Percentiles rank a stretch among this genome's conserved stretches.
Conservation (phyloP, 768 basidiomycete genomes). For the Hysterangium stoloniferum region DNA sequence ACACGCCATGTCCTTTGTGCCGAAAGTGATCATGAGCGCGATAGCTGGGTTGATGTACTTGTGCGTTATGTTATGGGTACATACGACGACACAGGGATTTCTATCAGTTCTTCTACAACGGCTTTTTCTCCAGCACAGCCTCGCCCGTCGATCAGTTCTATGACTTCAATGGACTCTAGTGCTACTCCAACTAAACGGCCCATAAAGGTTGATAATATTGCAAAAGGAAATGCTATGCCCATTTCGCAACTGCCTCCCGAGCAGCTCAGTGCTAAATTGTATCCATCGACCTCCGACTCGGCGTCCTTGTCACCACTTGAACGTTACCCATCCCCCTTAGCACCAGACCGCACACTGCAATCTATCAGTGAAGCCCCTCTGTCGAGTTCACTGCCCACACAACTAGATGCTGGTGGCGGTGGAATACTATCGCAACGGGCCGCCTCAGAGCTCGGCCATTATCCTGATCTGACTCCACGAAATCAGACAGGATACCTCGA, state of each 20-base stretch:
- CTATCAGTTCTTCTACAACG: background rate
- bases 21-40: slow-evolving; percentile 88
- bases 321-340: slow-evolving; percentile 14
- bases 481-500: slow-evolving; percentile 27
- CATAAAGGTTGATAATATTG: slow-evolving; percentile 50
- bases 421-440: slow-evolving; percentile 42
- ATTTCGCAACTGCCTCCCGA: slow-evolving; percentile 51
- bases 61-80: slow-evolving; percentile 78
- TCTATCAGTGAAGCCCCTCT: slow-evolving; percentile 53
- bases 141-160: slow-evolving; percentile 51
- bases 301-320: slow-evolving; percentile 47
- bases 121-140: slow-evolving; percentile 31
- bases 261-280: slow-evolving; percentile 48
- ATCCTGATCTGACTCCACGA: slow-evolving; percentile 50
- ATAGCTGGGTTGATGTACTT: slow-evolving; percentile 91
- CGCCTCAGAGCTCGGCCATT: slow-evolving; percentile 79
- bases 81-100: slow-evolving; percentile 49
- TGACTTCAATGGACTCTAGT: slow-evolving; percentile 36
- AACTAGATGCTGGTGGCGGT: slow-evolving; percentile 29
- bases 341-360: slow-evolving; percentile 38
- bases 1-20: slow-evolving; percentile 92
- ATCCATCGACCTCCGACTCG: slow-evolving; percentile 36
- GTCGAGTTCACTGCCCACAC: slow-evolving; percentile 50
- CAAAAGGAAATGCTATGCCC: slow-evolving; percentile 45
- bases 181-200: slow-evolving; percentile 33